Evolutionary conservation across 2,329 filamentous ascomycete genomes (phyloP).

Genomic region (Biscogniauxia sp.): DNA sequence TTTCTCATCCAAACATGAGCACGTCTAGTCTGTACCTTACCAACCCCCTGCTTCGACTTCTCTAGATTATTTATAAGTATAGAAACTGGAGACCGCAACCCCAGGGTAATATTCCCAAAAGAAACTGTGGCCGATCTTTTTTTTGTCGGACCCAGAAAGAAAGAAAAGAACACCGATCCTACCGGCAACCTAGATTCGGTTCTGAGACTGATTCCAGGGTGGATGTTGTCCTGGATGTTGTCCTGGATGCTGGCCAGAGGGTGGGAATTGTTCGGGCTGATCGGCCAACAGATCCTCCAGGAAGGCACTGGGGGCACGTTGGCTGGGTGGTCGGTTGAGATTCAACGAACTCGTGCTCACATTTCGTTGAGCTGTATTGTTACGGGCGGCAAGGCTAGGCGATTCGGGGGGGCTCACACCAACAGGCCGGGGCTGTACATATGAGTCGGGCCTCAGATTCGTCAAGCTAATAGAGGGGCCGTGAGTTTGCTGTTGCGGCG

Average conservation of each 20-base stretch:
- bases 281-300: conserved; percentile 87
- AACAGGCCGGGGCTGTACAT: conserved; percentile 46
- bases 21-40: neutral
- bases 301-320: conserved; percentile 81
- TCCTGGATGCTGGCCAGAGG: conserved; percentile 28
- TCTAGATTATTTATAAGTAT: neutral
- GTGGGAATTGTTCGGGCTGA: conserved; percentile 54
- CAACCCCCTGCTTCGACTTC: neutral
- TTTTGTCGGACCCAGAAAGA: conserved; percentile 11
- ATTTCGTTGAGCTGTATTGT: conserved; percentile 35
- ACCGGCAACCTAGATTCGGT: conserved; percentile 14
- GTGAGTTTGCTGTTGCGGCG: conserved; percentile 44
- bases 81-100: neutral
- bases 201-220: conserved; percentile 26
- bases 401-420: conserved; percentile 63
- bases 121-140: conserved; percentile 14
- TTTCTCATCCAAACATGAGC: neutral
- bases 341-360: conserved; percentile 66
- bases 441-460: conserved; percentile 59
- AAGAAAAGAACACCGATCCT: conserved; percentile 8
- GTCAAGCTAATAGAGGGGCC: conserved; percentile 58
- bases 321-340: conserved; percentile 61
- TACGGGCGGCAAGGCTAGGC: conserved; percentile 50
- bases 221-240: conserved; percentile 8
- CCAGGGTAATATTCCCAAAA: neutral